A percentile compares a stretch with the other conserved stretches of the same genome.
Conservation (phyloP, 164 flowering plant genomes). For the Vitis rotundifolia region DNA sequence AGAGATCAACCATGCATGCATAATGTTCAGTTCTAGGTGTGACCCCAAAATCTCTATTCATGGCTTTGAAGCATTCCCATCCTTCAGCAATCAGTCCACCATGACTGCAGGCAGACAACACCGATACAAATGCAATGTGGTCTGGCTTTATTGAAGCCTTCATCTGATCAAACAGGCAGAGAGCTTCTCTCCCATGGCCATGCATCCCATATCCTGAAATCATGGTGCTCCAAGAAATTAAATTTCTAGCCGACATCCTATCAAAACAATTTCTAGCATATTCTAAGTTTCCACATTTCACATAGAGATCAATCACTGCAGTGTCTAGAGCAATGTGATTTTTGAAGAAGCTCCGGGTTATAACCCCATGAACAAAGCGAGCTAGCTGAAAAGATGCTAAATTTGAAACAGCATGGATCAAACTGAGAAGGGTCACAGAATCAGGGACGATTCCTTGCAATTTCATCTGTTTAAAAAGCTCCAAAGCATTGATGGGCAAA, state of each 20-base stretch:
- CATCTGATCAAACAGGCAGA: conserved; percentile 35
- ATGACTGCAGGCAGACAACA: conserved; percentile 54
- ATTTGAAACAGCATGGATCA: conserved; percentile 17
- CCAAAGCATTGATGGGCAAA: conserved; percentile 20
- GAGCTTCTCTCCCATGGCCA: conserved; percentile 30
- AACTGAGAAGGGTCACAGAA: conserved; percentile 26
- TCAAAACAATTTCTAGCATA: conserved; percentile 33
- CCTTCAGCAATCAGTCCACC: conserved; percentile 44
- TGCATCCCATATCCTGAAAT: conserved; percentile 43
- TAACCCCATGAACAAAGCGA: conserved; percentile 27
- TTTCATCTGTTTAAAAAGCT: conserved; percentile 25
- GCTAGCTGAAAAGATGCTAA: conserved; percentile 20
- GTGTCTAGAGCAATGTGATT: conserved; percentile 13
- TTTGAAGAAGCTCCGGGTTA: conserved; percentile 9
- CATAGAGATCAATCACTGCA: conserved; percentile 30
- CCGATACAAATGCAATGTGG: conserved; percentile 25
- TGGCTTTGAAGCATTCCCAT: conserved; percentile 34
- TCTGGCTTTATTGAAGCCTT: conserved; percentile 28
- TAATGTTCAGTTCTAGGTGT: conserved; percentile 37
- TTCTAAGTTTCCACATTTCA: conserved; percentile 33
- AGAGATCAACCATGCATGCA: conserved; percentile 41
- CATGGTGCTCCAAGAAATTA: conserved; percentile 43
- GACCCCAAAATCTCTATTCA: conserved; percentile 27
- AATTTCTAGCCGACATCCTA: conserved; percentile 23
- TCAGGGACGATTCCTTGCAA: conserved; percentile 19